Percentiles rank a stretch among this genome's conserved stretches.
phyloP scores from a whole-genome alignment of 2,329 filamentous ascomycete species.

The Cylindrodendrum hubeiense region DNA sequence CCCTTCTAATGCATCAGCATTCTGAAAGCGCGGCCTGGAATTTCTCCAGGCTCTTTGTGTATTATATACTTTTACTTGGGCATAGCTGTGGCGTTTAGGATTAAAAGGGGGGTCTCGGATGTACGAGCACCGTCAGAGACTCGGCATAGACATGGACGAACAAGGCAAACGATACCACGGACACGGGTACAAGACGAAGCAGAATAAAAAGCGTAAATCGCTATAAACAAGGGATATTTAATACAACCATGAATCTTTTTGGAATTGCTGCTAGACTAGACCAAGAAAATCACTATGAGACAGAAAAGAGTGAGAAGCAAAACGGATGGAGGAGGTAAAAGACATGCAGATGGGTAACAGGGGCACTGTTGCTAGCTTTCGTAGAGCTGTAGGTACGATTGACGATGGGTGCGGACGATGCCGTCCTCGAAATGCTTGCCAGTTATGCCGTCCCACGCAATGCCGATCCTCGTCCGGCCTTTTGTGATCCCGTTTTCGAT shows the following conservation, averaged over 20 bases:
- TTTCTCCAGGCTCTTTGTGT: slow-evolving; percentile 8
- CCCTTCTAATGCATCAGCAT: slow-evolving; percentile 50
- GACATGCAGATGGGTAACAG: background rate
- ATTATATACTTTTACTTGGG: slow-evolving; percentile 15
- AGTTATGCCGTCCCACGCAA: slow-evolving; percentile 8
- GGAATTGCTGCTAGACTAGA: slow-evolving; percentile 41
- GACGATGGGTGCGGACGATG: slow-evolving; percentile 6
- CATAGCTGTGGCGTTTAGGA: slow-evolving; percentile 45
- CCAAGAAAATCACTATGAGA: slow-evolving; percentile 35
- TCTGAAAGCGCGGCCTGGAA: background rate
- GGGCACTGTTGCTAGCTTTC: slow-evolving; percentile 5
- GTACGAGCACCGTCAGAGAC: slow-evolving; percentile 7
- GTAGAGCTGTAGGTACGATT: background rate
- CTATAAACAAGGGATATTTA: slow-evolving; percentile 13
- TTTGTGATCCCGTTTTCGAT: slow-evolving; percentile 35
- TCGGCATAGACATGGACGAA: slow-evolving; percentile 20
- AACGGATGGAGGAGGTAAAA: slow-evolving; percentile 4
- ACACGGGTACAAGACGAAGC: slow-evolving; percentile 1
- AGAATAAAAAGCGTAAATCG: background rate
- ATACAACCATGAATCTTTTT: slow-evolving; percentile 35
- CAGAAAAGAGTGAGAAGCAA: slow-evolving; percentile 26
- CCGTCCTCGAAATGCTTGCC: slow-evolving; percentile 11
- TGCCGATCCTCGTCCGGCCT: slow-evolving; percentile 10
- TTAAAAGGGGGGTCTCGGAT: slow-evolving; percentile 6
- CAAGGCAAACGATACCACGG: slow-evolving; percentile 4